Evolutionary conservation across 2,329 filamentous ascomycete species (phyloP), one percentile per base, ranked within the genome.

Genomic region (Exophiala alcalophila): DNA sequence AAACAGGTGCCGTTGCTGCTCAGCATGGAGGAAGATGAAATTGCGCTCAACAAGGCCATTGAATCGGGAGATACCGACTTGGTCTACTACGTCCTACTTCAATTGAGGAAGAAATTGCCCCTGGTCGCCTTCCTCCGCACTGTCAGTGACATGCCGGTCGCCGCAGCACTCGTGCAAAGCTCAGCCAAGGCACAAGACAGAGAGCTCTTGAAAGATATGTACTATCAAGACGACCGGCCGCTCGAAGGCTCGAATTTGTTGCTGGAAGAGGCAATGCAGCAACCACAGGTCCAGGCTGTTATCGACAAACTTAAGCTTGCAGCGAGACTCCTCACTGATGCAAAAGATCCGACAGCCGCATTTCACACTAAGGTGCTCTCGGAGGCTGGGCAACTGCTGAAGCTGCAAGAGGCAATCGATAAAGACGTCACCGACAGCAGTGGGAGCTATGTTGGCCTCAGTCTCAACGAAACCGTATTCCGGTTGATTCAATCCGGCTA

Each of bases 61-160:
- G 89, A 96, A 62, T 94, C 87, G 48, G 91, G 91, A 12, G 92
- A 98, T 60, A 91, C 90, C 0, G 92, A 98, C 55, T 76, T 98
- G 2, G 80, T 95, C n/a, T 83, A 87, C 56, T 90, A 83, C 59
- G 92, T 98, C 4, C 75, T 98, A 5, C 70, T 94, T 5, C 83
- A 91, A 49, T 71, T 98, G 25, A 92, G 89, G 69, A 88, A 87
- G 65, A 95, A 95, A 61, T 74, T 96, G 5, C 87, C 92, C 0
- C 73, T 96, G 2, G 88, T 91, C 1, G 83, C 80, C 23, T 98
- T 98, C 72, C 97, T 98, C 73, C 82, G 89, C 35, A 83, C 84
- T 32, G 88, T 97, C 67, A 96, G 90, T 63, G 80, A 77, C 39
- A 81, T 90, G 1, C 89, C 91, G 0, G 77, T 87, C 18, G 92